Base-by-base conservation (phyloP, 352 stramenopile genomes). In the Hyphochytrium catenoides region DNA sequence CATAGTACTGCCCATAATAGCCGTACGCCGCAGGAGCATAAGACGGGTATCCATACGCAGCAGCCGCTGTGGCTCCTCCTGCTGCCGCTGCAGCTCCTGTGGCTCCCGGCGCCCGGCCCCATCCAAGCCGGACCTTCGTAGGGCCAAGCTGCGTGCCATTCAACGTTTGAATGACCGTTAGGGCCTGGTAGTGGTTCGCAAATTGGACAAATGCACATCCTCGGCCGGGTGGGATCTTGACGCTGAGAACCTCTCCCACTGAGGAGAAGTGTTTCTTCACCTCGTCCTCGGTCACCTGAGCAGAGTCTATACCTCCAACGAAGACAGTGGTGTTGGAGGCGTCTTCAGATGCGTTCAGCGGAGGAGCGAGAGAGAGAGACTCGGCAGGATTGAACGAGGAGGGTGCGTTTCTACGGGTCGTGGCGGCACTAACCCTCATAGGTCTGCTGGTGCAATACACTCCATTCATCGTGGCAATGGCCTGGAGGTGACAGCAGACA, bases 161-260 rank as follows among this genome's bases (percentile, higher is more conserved):
- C 62, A 90, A 75, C 43, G 84, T 76, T 28, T 52, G 49, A 45
- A 91, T 91, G 9, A 74, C 74, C 26, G 61, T 52, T 35, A 87
- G 68, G 2, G 76, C 76, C 20, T 69, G 54, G 11, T 81, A 67
- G 31, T 78, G 79, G 2, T 52, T 56, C 17, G 57, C 59, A 40
- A 77, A 91, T 41, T 84, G 72, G 29, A 91, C 75, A 48, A 91
- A 91, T 8, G 74, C 76, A 39, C 74, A 89, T 22, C 76, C 76
- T 22, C 70, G 62, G 45, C 78, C 75, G 42, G 72, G 76, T 15
- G 70, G 70, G 11, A 83, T 70, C 37, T 78, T 78, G 27, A 85
- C 62, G 21, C 59, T 69, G 27, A 67, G 54, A 27, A 84, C 81
- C 57, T 68, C 63, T 20, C 76, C 76, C 20, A 81, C 62, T 11